Evolutionary conservation across 352 stramenopile species (phyloP).

Genomic region (Phytophthora idaei): DNA sequence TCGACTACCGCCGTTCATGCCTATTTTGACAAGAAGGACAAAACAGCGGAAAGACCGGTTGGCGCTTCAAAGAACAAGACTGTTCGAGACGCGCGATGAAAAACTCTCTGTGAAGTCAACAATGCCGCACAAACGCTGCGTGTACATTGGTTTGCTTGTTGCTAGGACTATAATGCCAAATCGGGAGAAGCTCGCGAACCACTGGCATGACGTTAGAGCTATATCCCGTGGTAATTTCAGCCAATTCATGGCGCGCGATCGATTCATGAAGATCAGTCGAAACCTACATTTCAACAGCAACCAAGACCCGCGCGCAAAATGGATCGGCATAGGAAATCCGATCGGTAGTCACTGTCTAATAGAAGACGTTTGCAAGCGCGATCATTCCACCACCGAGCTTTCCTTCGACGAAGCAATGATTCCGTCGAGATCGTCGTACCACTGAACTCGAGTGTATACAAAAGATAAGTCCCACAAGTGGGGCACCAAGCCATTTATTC

Average conservation of each 20-base stretch:
- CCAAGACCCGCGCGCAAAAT: slow-evolving; percentile 3
- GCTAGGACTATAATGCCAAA: slow-evolving; percentile 1
- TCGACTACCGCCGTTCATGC: slow-evolving; percentile 5
- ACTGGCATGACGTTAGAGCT: slow-evolving; percentile 7
- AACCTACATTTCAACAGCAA: slow-evolving; percentile 24
- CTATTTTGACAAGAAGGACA: slow-evolving; percentile 7
- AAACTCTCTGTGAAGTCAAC: slow-evolving; percentile 2
- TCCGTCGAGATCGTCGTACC: not conserved
- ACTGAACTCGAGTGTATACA: not conserved
- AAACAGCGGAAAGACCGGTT: not conserved
- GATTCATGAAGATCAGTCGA: slow-evolving; percentile 11
- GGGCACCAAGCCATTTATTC: not conserved
- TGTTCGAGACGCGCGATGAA: slow-evolving; percentile 2
- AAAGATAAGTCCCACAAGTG: not conserved
- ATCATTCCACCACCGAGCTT: too few species aligned
- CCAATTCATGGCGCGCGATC: slow-evolving; percentile 2
- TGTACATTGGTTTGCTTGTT: slow-evolving; percentile 6
- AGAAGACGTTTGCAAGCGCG: too few species aligned
- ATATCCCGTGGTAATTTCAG: slow-evolving; percentile 22
- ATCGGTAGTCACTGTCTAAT: too few species aligned
- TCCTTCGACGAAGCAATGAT: not conserved
- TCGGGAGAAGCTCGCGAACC: slow-evolving; percentile 8
- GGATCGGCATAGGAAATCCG: too few species aligned
- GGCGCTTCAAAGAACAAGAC: not conserved
- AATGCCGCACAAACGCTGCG: slow-evolving; percentile 2